Conservation (phyloP, 169 alveolate genomes). For the Plasmodium inui region DNA sequence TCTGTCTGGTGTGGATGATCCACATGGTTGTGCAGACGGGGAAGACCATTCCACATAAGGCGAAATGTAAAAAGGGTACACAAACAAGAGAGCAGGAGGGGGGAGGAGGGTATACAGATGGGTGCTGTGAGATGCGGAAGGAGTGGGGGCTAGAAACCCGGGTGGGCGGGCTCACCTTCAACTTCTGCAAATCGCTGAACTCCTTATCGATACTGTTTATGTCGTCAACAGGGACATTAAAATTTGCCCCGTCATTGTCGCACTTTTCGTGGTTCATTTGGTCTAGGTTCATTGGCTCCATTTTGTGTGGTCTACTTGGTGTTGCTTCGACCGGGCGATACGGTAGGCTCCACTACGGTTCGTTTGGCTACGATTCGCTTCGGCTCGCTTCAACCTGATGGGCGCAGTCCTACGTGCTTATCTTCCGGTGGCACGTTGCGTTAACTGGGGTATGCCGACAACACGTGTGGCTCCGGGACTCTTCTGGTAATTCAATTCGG, state of each 20-base stretch:
- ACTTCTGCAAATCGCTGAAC: conserved; percentile 69
- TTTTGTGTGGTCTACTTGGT: neutral
- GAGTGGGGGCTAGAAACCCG: neutral
- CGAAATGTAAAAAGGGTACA: neutral
- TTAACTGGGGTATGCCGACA: neutral
- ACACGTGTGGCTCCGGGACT: neutral
- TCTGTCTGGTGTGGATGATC: neutral
- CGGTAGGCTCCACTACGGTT: neutral
- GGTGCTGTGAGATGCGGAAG: neutral
- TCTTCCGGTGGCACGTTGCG: neutral
- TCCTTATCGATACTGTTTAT: conserved; percentile 67
- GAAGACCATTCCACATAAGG: neutral
- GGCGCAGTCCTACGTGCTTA: neutral
- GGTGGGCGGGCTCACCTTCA: conserved; percentile 11
- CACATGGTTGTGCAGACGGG: neutral
- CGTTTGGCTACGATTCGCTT: neutral
- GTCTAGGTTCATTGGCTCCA: conserved; percentile 48
- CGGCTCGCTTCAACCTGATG: neutral
- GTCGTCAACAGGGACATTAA: conserved; percentile 62
- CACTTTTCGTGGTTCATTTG: conserved; percentile 46
- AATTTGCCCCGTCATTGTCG: conserved; percentile 29
- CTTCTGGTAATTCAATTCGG: neutral
- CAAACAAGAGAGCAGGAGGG: too few relatives aligned
- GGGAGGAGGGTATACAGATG: neutral
- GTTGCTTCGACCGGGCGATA: neutral